Conservation (phyloP, 1,284 basidiomycete genomes). For the Tilletia indica region DNA sequence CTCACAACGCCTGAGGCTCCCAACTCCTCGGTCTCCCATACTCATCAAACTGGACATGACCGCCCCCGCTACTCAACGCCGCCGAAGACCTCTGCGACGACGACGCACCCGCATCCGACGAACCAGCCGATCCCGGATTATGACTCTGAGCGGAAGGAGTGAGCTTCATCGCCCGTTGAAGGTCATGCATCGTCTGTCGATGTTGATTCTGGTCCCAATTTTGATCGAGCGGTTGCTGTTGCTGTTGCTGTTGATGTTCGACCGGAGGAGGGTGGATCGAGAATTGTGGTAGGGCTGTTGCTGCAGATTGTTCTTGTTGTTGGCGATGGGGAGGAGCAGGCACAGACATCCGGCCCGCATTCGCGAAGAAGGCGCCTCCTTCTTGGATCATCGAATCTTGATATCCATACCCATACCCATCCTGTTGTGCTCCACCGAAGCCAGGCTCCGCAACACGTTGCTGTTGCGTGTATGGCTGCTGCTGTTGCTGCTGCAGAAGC, state of each 20-base stretch:
- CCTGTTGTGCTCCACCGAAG: neutral
- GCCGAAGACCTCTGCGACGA: neutral
- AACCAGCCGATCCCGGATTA: neutral
- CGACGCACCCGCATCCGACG: neutral
- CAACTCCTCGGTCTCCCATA: conserved; percentile 8
- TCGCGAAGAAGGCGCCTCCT: neutral
- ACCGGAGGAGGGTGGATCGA: neutral
- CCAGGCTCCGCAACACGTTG: neutral
- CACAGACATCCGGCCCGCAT: neutral
- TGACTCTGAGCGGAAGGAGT: conserved; percentile 3
- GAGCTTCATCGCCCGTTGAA: conserved; percentile 6
- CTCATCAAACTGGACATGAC: conserved; percentile 6
- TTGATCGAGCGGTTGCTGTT: neutral
- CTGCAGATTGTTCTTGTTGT: neutral
- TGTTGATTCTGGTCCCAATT: neutral
- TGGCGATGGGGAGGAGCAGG: neutral
- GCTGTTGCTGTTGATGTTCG: neutral
- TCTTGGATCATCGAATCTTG: neutral
- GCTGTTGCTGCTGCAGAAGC: neutral
- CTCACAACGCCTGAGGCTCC: conserved; percentile 14
- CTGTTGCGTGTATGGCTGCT: neutral
- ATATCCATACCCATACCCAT: neutral
- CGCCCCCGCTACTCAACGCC: neutral
- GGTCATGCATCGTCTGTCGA: conserved; percentile 6
- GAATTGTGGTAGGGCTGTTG: neutral